Percentiles rank a stretch among this genome's conserved stretches.
Conservation (phyloP, 2,329 filamentous ascomycete species). For the Neophaeococcomyces mojaviensis region DNA sequence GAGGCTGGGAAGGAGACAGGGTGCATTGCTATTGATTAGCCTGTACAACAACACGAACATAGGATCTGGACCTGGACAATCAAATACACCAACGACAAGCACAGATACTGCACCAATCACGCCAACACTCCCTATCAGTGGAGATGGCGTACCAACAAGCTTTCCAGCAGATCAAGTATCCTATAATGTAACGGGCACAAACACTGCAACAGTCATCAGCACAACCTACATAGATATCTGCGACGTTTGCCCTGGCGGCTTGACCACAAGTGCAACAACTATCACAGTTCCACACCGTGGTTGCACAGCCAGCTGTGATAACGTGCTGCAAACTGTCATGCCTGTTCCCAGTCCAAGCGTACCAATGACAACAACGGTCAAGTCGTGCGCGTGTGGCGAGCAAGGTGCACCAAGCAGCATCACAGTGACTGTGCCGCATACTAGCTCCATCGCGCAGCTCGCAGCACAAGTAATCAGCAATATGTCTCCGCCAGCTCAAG, state of each 20-base stretch:
- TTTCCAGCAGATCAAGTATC: background rate
- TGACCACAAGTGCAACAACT: conserved; percentile 13
- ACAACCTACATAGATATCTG: conserved; percentile 19
- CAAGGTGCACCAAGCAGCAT: conserved; percentile 5
- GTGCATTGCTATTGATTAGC: conserved; percentile 8
- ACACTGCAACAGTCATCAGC: conserved; percentile 14
- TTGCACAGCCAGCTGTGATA: conserved; percentile 12
- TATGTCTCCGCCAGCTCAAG: background rate
- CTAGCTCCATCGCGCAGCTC: conserved; percentile 8
- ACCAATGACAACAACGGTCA: conserved; percentile 17
- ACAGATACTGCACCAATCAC: background rate
- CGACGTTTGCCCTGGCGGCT: conserved; percentile 12
- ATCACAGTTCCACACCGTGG: conserved; percentile 17
- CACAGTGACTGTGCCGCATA: conserved; percentile 15
- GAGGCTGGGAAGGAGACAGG: conserved; percentile 9
- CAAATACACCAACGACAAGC: conserved; percentile 1
- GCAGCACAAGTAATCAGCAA: background rate
- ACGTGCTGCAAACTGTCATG: background rate
- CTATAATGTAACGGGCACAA: conserved; percentile 1
- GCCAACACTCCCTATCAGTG: too few species aligned
- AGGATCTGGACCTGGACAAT: background rate
- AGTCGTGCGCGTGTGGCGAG: background rate
- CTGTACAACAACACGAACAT: conserved; percentile 16
- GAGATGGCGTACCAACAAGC: background rate
- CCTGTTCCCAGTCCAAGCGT: conserved; percentile 9